A percentile compares a stretch with the other conserved stretches of the same genome.
Conservation (phyloP, 352 stramenopile species). For the Elongisporangium prolatum region DNA sequence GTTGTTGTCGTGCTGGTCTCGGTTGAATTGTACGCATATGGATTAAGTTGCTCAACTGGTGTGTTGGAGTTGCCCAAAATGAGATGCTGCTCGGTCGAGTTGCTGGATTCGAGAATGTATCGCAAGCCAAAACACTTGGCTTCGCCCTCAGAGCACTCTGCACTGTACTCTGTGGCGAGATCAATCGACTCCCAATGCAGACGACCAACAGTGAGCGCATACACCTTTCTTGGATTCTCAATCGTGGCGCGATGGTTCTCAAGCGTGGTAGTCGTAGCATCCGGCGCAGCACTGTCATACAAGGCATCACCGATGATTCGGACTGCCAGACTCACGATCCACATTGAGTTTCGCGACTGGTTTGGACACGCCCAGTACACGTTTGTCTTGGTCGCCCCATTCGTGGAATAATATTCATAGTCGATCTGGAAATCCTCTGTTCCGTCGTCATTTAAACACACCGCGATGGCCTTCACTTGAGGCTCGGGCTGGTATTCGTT, state of each 20-base stretch:
- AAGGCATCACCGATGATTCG: slow-evolving; percentile 32
- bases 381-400: no score
- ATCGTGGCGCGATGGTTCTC: slow-evolving; percentile 9
- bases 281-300: slow-evolving; percentile 1
- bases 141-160: slow-evolving; percentile 12
- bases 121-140: slow-evolving; percentile 27
- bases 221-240: slow-evolving; percentile 29
- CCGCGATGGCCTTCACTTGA: slow-evolving; percentile 35
- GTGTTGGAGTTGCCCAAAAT: slow-evolving; percentile 34
- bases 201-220: slow-evolving; percentile 40
- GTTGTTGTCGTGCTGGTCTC: not conserved
- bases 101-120: slow-evolving; percentile 7
- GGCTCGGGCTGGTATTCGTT: slow-evolving; percentile 19
- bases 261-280: slow-evolving; percentile 8
- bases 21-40: slow-evolving; percentile 13
- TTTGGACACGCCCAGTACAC: slow-evolving; percentile 14
- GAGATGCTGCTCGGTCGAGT: no score
- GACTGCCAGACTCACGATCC: slow-evolving; percentile 40
- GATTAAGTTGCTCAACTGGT: slow-evolving; percentile 19
- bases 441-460: slow-evolving; percentile 22
- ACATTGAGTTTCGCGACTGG: slow-evolving; percentile 29
- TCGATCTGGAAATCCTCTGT: slow-evolving; percentile 23
- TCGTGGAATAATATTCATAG: slow-evolving; percentile 15
- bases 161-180: slow-evolving; percentile 34
- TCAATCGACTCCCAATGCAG: slow-evolving; percentile 34